Percentiles rank a stretch among this genome's conserved stretches.
phyloP scores from a whole-genome alignment of 768 basidiomycete genomes.

The Rhodotorula graminis region DNA sequence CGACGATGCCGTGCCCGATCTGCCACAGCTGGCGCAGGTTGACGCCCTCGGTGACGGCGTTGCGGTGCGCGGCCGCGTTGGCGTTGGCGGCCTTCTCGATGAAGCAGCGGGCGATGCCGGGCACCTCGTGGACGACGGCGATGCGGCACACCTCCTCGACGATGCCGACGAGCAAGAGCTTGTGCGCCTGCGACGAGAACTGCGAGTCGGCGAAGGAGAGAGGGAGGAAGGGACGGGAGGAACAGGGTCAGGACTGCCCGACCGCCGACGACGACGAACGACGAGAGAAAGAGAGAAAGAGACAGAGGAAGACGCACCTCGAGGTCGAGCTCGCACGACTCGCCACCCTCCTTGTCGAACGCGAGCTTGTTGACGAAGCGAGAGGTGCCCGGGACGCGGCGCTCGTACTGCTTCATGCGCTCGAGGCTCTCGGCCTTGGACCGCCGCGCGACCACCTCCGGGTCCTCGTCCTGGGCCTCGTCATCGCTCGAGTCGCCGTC shows the following conservation, averaged over 20 bases:
- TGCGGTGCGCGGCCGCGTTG: conserved; percentile 50
- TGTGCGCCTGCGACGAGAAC: conserved; percentile 84
- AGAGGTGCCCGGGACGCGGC: conserved; percentile 53
- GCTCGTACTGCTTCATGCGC: conserved; percentile 40
- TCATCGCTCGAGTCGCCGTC: conserved; percentile 46
- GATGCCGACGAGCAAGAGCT: conserved; percentile 86
- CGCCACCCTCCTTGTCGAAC: conserved; percentile 45
- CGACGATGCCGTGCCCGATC: conserved; percentile 55
- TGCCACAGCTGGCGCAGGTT: conserved; percentile 86
- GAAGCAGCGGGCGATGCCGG: conserved; percentile 82
- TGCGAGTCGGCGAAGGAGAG: conserved; percentile 45
- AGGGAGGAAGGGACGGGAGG: too few species aligned
- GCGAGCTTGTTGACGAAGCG: conserved; percentile 58
- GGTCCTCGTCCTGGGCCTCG: conserved; percentile 38
- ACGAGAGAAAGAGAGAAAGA: background rate
- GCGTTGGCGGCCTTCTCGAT: conserved; percentile 58
- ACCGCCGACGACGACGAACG: too few species aligned
- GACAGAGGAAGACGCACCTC: conserved; percentile 59
- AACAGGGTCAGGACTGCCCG: background rate
- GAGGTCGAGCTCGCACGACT: conserved; percentile 69
- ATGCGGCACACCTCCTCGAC: conserved; percentile 79
- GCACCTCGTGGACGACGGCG: conserved; percentile 82
- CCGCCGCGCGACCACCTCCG: background rate
- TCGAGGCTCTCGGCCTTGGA: conserved; percentile 28
- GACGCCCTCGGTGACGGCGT: conserved; percentile 84